Evolutionary conservation across 2,329 filamentous ascomycete genomes (phyloP).

Genomic region (Epichloe coenophiala): DNA sequence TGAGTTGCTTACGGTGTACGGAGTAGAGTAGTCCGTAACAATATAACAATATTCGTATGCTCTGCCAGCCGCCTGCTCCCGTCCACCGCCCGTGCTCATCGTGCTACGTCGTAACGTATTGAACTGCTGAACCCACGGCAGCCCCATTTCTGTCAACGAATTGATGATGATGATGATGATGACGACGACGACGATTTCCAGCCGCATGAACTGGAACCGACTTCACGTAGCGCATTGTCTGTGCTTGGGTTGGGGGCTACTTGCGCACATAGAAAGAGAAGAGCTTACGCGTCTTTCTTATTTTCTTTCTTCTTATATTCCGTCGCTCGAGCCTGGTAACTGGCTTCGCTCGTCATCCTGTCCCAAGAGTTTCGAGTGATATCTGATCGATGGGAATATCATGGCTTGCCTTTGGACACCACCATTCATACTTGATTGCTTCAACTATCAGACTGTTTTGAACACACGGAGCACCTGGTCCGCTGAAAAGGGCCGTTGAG

Average conservation of each 20-base stretch:
- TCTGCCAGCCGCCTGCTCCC: too few species aligned
- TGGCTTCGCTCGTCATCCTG: background rate
- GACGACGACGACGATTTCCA: background rate
- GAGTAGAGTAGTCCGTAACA: too few species aligned
- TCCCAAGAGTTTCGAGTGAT: background rate
- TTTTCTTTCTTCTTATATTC: too few species aligned
- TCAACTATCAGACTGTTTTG: background rate
- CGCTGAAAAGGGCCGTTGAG: background rate
- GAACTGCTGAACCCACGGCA: background rate
- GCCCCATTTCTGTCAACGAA: background rate
- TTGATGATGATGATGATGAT: too few species aligned
- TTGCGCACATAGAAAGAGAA: background rate
- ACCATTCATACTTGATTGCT: too few species aligned
- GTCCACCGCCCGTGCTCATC: too few species aligned
- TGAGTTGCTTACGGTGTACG: too few species aligned
- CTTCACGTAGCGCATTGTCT: too few species aligned
- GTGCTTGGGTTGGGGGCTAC: background rate
- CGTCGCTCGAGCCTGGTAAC: background rate
- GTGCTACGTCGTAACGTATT: too few species aligned
- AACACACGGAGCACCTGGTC: background rate
- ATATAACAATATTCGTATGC: too few species aligned
- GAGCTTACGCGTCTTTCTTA: background rate
- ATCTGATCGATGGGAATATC: too few species aligned
- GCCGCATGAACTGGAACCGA: background rate
- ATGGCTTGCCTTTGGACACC: too few species aligned